Percentiles rank a stretch among this genome's conserved stretches.
Evolutionary conservation across 257 asterid genomes (phyloP).

Genomic region (Striga asiatica): DNA sequence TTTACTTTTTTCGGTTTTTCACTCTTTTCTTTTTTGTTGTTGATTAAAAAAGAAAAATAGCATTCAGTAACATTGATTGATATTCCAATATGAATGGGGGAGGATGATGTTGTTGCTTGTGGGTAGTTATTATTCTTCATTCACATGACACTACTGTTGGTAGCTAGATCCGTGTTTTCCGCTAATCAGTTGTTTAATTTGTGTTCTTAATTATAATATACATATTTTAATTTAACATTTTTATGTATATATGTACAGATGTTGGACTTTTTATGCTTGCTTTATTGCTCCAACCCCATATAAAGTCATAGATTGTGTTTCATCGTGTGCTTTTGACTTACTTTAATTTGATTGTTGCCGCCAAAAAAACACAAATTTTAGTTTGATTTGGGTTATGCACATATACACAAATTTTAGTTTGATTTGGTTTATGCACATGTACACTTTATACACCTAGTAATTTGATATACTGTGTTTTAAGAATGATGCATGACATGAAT

Average conservation of each 20-base stretch:
- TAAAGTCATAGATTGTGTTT: background rate
- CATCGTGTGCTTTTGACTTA: too few relatives aligned
- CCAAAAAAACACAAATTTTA: too few relatives aligned
- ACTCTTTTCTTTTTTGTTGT: too few relatives aligned
- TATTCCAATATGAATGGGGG: too few relatives aligned
- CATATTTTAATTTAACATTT: background rate
- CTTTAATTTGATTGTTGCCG: background rate
- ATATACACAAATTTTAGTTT: too few relatives aligned
- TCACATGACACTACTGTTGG: slow-evolving; percentile 12
- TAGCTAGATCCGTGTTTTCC: slow-evolving; percentile 5
- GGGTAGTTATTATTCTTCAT: slow-evolving; percentile 2
- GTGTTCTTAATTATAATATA: background rate
- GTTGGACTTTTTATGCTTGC: background rate
- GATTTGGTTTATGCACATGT: too few relatives aligned
- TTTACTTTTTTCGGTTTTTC: background rate
- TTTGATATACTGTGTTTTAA: too few relatives aligned
- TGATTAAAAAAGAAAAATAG: too few relatives aligned
- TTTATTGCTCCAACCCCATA: background rate
- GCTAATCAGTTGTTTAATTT: background rate
- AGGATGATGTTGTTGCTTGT: slow-evolving; percentile 8
- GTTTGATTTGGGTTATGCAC: too few relatives aligned
- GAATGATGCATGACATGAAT: too few relatives aligned
- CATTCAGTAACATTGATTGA: too few relatives aligned
- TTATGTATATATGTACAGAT: background rate
- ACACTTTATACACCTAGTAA: too few relatives aligned